Percentiles rank a stretch among this genome's conserved stretches.
Evolutionary conservation across 1,284 basidiomycete genomes (phyloP).

Genomic region (Fistulinella staudtii): DNA sequence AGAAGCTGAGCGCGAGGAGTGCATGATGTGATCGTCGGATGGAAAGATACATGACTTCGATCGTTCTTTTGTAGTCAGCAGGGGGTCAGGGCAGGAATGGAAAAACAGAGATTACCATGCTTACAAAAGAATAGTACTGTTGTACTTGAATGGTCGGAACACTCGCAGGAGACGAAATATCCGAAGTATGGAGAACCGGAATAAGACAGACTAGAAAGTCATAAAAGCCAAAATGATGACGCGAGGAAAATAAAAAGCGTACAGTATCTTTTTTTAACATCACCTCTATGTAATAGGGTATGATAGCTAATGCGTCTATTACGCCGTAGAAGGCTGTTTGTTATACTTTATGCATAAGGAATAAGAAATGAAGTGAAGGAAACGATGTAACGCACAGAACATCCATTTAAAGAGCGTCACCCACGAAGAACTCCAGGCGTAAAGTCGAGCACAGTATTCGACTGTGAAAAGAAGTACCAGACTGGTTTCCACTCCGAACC

Average conservation of each 20-base stretch:
- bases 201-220: slow-evolving; percentile 64
- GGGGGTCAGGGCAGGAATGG: not conserved
- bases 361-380: not conserved
- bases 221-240: slow-evolving; percentile 1
- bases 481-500: slow-evolving; percentile 80
- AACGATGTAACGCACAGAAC: slow-evolving; percentile 51
- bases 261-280: slow-evolving; percentile 83
- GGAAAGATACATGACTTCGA: slow-evolving; percentile 92
- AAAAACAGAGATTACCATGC: slow-evolving; percentile 25
- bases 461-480: slow-evolving; percentile 80
- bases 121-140: slow-evolving; percentile 74
- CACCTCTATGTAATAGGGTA: slow-evolving; percentile 86
- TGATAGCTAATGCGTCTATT: slow-evolving; percentile 77
- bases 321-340: slow-evolving; percentile 76
- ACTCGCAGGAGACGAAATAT: slow-evolving; percentile 83
- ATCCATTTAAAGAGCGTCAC: slow-evolving; percentile 57
- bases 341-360: slow-evolving; percentile 7
- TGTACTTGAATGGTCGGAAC: slow-evolving; percentile 83
- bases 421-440: slow-evolving; percentile 67
- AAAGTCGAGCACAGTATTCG: slow-evolving; percentile 64
- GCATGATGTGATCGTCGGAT: slow-evolving; percentile 83
- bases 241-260: slow-evolving; percentile 22
- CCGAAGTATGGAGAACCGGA: slow-evolving; percentile 82
- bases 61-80: slow-evolving; percentile 51
- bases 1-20: slow-evolving; percentile 80